Conservation (phyloP, 163 green algal species). For the Trebouxiophyceae sp. region DNA sequence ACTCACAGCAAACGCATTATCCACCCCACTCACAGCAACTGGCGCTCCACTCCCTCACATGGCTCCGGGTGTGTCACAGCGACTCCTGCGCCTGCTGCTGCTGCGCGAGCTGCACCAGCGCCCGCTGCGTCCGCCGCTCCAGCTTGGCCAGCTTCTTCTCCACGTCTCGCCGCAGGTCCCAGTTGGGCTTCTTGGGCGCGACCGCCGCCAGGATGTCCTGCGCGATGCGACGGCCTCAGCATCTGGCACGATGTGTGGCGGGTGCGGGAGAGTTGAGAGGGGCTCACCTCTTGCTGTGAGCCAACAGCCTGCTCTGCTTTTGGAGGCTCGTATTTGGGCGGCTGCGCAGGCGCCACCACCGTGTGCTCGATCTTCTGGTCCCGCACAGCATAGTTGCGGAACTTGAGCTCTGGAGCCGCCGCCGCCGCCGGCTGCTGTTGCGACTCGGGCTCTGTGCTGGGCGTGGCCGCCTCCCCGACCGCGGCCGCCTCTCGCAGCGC, state of each 20-base stretch:
- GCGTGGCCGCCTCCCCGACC: conserved; percentile 5
- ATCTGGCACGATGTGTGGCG: neutral
- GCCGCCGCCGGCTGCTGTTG: neutral
- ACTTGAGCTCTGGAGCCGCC: conserved; percentile 65
- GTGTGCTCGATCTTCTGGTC: conserved; percentile 59
- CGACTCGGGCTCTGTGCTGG: neutral
- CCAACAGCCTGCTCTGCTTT: conserved; percentile 20
- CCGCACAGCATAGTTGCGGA: conserved; percentile 72
- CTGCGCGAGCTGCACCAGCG: conserved; percentile 71
- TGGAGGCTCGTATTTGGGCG: conserved; percentile 49
- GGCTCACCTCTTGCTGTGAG: neutral
- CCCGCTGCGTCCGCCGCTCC: conserved; percentile 69
- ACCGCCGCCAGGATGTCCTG: conserved; percentile 72
- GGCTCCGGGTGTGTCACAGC: no score
- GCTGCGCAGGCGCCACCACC: conserved; percentile 43
- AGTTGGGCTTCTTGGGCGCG: conserved; percentile 83
- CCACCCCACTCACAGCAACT: no score
- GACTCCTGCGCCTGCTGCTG: conserved; percentile 40
- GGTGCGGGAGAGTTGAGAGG: neutral
- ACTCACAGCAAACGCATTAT: no score
- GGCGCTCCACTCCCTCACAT: no score
- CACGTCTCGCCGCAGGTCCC: conserved; percentile 80
- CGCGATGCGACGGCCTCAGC: neutral
- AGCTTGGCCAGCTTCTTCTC: conserved; percentile 67
- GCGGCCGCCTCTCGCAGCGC: conserved; percentile 27